phyloP scores from a whole-genome alignment of 495 filamentous ascomycete genomes.

The Neurospora terricola region DNA sequence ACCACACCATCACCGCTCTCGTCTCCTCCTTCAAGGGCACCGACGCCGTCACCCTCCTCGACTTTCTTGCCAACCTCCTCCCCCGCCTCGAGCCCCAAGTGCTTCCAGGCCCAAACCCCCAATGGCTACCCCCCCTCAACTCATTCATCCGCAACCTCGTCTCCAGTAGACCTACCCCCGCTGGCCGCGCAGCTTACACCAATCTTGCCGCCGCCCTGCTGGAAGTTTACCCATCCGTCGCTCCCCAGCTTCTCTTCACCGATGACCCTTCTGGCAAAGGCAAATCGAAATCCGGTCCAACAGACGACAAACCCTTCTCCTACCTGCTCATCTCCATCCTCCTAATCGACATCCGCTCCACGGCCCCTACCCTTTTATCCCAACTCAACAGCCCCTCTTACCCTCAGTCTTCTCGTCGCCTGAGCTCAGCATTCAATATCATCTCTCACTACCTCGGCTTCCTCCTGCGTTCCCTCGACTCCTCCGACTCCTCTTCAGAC shows the following conservation, averaged over 20 bases:
- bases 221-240: slow-evolving; percentile 34
- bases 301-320: slow-evolving; percentile 38
- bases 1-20: slow-evolving; percentile 32
- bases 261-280: slow-evolving; percentile 1
- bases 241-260: slow-evolving; percentile 38
- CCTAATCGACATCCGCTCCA: slow-evolving; percentile 51
- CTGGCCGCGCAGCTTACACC: slow-evolving; percentile 38
- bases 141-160: slow-evolving; percentile 34
- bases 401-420: slow-evolving; percentile 33
- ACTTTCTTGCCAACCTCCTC: slow-evolving; percentile 35
- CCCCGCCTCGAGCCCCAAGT: slow-evolving; percentile 28
- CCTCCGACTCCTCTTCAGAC: slow-evolving; percentile 1
- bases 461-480: slow-evolving; percentile 41
- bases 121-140: slow-evolving; percentile 34
- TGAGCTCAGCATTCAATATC: slow-evolving; percentile 49
- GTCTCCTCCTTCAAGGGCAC: slow-evolving; percentile 39
- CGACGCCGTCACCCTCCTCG: slow-evolving; percentile 39
- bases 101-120: slow-evolving; percentile 19
- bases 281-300: not conserved
- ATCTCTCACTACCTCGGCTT: slow-evolving; percentile 48
- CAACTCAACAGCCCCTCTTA: slow-evolving; percentile 43
- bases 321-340: slow-evolving; percentile 52
- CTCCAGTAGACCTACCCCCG: slow-evolving; percentile 34
- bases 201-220: slow-evolving; percentile 44
- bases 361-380: slow-evolving; percentile 49